Evolutionary conservation across 306 rosid species (phyloP).

Genomic region (Corylus avellana): DNA sequence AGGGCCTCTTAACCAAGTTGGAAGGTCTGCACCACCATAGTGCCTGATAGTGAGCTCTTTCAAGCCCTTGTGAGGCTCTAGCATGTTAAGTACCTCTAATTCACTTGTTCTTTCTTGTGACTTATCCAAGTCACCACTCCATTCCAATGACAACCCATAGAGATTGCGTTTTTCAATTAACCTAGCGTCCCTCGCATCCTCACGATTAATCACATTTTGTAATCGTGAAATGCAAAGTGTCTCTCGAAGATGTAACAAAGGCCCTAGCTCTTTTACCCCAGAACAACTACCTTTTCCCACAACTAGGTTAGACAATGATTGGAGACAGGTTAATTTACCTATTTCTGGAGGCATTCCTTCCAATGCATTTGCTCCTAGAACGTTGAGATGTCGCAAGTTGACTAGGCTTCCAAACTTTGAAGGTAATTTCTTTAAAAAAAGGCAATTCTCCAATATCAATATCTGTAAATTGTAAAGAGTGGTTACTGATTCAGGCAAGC

Average conservation of each 20-base stretch:
- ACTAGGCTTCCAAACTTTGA: not conserved
- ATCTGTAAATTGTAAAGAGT: not conserved
- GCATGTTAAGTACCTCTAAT: not conserved
- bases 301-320: too few relatives aligned
- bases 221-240: not conserved
- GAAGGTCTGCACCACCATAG: not conserved
- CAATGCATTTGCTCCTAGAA: too few relatives aligned
- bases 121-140: not conserved
- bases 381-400: too few relatives aligned
- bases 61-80: not conserved
- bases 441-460: not conserved
- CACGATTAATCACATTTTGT: not conserved
- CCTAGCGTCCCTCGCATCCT: not conserved
- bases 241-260: not conserved
- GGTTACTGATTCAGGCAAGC: too few relatives aligned
- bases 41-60: not conserved
- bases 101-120: not conserved
- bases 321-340: not conserved
- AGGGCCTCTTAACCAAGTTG: not conserved
- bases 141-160: not conserved
- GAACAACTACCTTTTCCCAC: too few relatives aligned
- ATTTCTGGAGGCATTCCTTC: too few relatives aligned
- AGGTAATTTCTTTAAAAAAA: not conserved
- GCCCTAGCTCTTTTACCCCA: not conserved
- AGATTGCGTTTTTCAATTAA: not conserved